Evolutionary conservation across 202 grass and related monocot species (phyloP), one percentile per base, ranked within the genome.

Genomic region (Panicum virgatum): DNA sequence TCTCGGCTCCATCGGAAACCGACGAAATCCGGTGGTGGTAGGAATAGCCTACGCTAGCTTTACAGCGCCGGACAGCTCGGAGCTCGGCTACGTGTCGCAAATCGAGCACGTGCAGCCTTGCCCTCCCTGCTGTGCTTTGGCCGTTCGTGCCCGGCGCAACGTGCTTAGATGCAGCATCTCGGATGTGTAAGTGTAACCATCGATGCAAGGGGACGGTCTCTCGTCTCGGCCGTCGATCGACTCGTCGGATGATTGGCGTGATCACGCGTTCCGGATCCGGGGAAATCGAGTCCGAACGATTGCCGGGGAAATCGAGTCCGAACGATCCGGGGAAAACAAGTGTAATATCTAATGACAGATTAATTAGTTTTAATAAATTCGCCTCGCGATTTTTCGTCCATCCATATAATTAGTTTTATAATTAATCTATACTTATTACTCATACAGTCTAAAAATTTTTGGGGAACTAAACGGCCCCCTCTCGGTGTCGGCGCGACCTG

Each of bases 231-330:
- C n/a, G n/a, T n/a, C n/a, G n/a, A n/a, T n/a, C n/a, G n/a, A n/a
- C 9, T 26, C 38, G 3, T 13, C 40, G 18, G 45, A 63, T 77
- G 58, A 36, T 48, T 63, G 43, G 74, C 4, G 22, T 40, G 80
- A 15, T 53, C 46, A 27, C 32, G 12, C 9, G n/a, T 3, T 62
- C 47, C 9, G 23, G 73, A 73, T 79, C 15, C 15, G 27, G 3
- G 38, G 11, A 43, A 25, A 52, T 61, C 6, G 78, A 22, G 69
- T 45, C 0, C 29, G 85, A 59, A 83, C 79, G 75, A 23, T 79
- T 71, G 79, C 37, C 71, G 72, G n/a, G n/a, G n/a, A n/a, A n/a
- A n/a, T n/a, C n/a, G n/a, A n/a, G n/a, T n/a, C n/a, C n/a, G n/a
- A n/a, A n/a, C n/a, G n/a, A n/a, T n/a, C n/a, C n/a, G n/a, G n/a